A percentile compares a stretch with the other conserved stretches of the same genome.
phyloP scores from a whole-genome alignment of 306 rosid genomes.

The Cicer yamashitae region DNA sequence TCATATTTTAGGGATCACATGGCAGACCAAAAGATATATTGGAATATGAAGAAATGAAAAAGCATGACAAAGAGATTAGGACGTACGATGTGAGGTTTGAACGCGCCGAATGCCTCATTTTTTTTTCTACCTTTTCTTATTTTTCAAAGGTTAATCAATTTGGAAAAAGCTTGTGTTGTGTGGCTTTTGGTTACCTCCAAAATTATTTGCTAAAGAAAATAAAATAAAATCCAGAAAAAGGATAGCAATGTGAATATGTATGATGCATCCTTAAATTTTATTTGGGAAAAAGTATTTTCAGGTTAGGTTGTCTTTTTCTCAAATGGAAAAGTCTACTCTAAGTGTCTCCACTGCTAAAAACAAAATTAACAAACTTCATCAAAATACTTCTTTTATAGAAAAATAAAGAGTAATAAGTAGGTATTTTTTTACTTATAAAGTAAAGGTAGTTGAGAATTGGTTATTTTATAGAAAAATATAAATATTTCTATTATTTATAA shows the following conservation, averaged over 20 bases:
- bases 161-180: background rate
- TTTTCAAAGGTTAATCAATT: conserved; percentile 39
- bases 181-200: conserved; percentile 26
- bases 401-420: too few relatives aligned
- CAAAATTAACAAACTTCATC: too few relatives aligned
- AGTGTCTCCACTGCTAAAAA: too few relatives aligned
- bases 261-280: background rate
- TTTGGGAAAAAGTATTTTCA: background rate
- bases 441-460: too few relatives aligned
- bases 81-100: conserved; percentile 41
- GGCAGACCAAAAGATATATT: conserved; percentile 56
- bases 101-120: conserved; percentile 44
- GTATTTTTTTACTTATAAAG: too few relatives aligned
- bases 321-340: background rate
- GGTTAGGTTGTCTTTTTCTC: background rate
- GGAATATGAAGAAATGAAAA: conserved; percentile 41
- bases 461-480: too few relatives aligned
- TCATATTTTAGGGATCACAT: conserved; percentile 44
- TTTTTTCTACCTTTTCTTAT: conserved; percentile 37
- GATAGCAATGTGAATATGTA: background rate
- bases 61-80: conserved; percentile 45
- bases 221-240: background rate
- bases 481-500: too few relatives aligned
- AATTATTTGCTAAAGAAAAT: background rate
- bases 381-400: too few relatives aligned